Evolutionary conservation across 805 yeast species (phyloP).

Genomic region (Monosporozyma servazzii): DNA sequence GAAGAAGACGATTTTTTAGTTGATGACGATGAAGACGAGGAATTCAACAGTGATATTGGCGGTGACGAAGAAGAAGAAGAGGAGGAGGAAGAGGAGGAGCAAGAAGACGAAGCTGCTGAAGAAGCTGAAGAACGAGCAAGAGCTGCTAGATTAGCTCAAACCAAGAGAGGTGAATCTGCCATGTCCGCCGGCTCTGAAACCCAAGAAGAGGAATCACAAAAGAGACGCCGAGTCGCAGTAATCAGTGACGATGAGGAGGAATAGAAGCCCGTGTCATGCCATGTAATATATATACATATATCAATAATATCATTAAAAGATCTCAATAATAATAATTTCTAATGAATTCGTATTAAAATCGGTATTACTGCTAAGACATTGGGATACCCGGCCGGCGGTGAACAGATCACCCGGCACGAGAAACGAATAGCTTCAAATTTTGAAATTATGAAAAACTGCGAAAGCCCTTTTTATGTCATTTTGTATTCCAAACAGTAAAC

Average conservation of each 20-base stretch:
- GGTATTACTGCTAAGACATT: not conserved
- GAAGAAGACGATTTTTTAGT: conserved; percentile 31
- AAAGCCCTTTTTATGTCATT: not conserved
- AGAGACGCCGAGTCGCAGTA: conserved; percentile 25
- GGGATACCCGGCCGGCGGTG: not conserved
- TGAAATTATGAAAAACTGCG: too few species aligned
- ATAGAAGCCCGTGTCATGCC: not conserved
- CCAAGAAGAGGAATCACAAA: conserved; percentile 27
- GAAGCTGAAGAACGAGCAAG: conserved; percentile 44
- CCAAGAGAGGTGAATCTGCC: conserved; percentile 48
- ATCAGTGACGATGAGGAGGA: conserved; percentile 36
- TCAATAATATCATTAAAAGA: not conserved
- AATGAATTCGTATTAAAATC: not conserved
- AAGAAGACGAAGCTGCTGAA: conserved; percentile 39
- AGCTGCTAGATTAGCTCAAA: conserved; percentile 47
- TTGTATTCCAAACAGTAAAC: too few species aligned
- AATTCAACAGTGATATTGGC: conserved; percentile 19
- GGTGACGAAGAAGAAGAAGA: conserved; percentile 27
- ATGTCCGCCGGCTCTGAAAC: conserved; percentile 33
- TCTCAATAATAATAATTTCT: too few species aligned
- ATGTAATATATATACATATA: not conserved
- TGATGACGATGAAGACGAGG: conserved; percentile 30
- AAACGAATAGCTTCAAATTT: not conserved
- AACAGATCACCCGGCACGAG: not conserved
- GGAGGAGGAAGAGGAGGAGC: conserved; percentile 38